These are phyloP conservation scores for Phialophora tarda DNA, from an alignment of 2,329 filamentous ascomycete genomes.

Conservation along the genomic window DNA sequence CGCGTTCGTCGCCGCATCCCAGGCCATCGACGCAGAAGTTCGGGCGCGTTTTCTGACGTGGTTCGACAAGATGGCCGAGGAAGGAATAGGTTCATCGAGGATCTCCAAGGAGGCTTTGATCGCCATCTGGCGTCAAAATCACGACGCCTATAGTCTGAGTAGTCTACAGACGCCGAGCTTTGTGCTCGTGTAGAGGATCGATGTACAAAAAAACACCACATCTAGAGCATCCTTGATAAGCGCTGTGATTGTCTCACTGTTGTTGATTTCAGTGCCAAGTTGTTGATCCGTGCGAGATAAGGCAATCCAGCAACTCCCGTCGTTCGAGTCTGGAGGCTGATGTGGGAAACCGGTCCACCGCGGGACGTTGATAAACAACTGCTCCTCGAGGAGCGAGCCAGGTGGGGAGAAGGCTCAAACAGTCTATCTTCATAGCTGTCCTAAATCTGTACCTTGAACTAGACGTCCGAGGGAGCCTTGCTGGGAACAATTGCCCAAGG, in stretches of 20 bases:
- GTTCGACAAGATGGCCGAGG: not conserved
- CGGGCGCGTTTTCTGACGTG: not conserved
- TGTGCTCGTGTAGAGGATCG: not conserved
- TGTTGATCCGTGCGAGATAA: not conserved
- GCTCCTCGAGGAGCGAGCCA: not conserved
- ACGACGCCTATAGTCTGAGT: not conserved
- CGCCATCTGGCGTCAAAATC: not conserved
- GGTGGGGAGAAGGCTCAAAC: not conserved
- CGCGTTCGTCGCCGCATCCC: no score
- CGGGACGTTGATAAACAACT: not conserved
- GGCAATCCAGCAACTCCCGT: not conserved
- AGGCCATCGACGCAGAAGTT: no score
- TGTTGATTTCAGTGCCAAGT: not conserved
- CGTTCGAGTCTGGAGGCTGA: not conserved
- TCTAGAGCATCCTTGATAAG: not conserved
- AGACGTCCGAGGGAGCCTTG: not conserved
- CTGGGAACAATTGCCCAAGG: not conserved
- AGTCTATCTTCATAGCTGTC: not conserved
- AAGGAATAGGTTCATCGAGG: not conserved
- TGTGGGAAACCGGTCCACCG: not conserved
- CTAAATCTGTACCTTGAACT: not conserved
- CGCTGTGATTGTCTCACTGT: not conserved
- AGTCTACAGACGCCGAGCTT: not conserved
- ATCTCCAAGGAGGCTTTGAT: not conserved
- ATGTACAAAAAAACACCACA: not conserved